Evolutionary conservation across 768 basidiomycete genomes (phyloP).

Genomic region (Cystofilobasidium ferigula): DNA sequence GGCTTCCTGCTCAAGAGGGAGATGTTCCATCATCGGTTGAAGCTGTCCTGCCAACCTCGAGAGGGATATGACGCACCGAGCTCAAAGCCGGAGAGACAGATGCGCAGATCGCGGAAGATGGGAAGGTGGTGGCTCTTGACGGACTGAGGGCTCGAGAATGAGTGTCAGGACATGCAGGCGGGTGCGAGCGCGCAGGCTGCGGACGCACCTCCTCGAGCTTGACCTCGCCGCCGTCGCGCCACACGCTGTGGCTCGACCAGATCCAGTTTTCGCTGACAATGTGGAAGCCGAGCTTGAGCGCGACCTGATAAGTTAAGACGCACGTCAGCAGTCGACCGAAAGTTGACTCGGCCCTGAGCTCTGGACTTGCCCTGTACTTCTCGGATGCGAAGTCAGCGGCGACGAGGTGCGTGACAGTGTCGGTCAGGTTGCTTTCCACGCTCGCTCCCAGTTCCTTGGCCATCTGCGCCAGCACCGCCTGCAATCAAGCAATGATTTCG

Average conservation of each 20-base stretch:
- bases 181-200: neutral
- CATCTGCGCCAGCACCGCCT: conserved; percentile 64
- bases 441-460: conserved; percentile 70
- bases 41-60: neutral
- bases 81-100: conserved; percentile 67
- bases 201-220: conserved; percentile 51
- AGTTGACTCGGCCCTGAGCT: neutral
- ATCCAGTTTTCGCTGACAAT: conserved; percentile 74
- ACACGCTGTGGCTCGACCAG: conserved; percentile 54
- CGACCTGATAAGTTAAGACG: conserved; percentile 48
- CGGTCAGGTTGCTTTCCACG: conserved; percentile 61
- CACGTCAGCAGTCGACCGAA: neutral
- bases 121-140: conserved; percentile 54
- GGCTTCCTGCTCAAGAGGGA: neutral
- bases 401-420: conserved; percentile 76
- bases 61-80: conserved; percentile 39
- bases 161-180: neutral
- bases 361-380: conserved; percentile 76
- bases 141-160: conserved; percentile 43
- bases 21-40: too few relatives aligned
- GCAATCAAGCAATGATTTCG: conserved; percentile 15
- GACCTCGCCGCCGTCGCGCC: conserved; percentile 72
- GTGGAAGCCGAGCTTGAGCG: conserved; percentile 65
- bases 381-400: conserved; percentile 68
- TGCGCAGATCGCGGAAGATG: conserved; percentile 56